Conservation (phyloP, 805 yeast genomes). For the Candida rishiriensis region DNA sequence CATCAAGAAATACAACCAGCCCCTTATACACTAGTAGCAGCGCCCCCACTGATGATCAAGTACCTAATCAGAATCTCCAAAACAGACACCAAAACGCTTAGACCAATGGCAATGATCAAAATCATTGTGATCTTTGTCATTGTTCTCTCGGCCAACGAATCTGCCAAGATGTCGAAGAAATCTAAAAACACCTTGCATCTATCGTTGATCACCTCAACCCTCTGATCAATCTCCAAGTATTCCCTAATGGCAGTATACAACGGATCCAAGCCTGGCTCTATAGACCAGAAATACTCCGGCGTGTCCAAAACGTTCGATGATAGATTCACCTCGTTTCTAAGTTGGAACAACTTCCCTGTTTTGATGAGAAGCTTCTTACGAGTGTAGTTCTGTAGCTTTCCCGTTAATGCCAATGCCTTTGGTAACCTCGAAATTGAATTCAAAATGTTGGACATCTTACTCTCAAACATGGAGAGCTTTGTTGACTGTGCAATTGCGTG, state of each 20-base stretch:
- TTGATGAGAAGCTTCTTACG: conserved; percentile 82
- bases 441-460: conserved; percentile 79
- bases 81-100: conserved; percentile 73
- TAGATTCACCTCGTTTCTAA: conserved; percentile 89
- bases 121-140: conserved; percentile 90
- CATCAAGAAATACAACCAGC: no score
- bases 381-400: conserved; percentile 70
- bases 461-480: conserved; percentile 84
- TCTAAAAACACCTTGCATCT: conserved; percentile 92
- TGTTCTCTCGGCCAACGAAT: conserved; percentile 88
- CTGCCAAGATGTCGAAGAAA: conserved; percentile 87
- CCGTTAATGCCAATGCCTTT: conserved; percentile 83
- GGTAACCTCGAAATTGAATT: conserved; percentile 87
- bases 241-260: conserved; percentile 85
- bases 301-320: conserved; percentile 89
- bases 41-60: conserved; percentile 35
- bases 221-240: conserved; percentile 88
- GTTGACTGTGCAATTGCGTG: conserved; percentile 98
- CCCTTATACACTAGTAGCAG: no score
- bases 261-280: conserved; percentile 93
- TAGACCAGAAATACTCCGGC: conserved; percentile 95
- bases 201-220: conserved; percentile 91
- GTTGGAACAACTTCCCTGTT: conserved; percentile 84
- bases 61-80: conserved; percentile 64
- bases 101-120: conserved; percentile 74